These are phyloP conservation scores for Wallacemonas sp. DNA, from an alignment of 208 protist genomes.

Conservation along the genomic window DNA sequence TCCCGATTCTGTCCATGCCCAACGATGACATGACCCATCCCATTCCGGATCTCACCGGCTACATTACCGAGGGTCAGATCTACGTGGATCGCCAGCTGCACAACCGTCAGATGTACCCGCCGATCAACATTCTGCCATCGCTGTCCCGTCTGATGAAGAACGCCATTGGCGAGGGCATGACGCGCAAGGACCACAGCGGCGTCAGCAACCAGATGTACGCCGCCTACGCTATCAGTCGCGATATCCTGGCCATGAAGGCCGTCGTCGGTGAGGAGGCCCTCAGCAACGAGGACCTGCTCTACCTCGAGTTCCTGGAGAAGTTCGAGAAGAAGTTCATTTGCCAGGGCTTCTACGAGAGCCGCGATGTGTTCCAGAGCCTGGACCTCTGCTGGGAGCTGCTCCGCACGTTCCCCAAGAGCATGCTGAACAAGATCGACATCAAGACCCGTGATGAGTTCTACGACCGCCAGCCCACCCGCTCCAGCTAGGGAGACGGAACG, in stretches of 20 bases:
- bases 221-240: conserved; percentile 99
- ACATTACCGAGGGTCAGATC: conserved; percentile 99
- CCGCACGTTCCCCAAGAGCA: conserved; percentile 97
- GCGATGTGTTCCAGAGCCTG: conserved; percentile 98
- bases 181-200: conserved; percentile 97
- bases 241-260: conserved; percentile 99
- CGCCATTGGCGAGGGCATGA: conserved; percentile 99
- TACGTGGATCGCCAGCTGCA: conserved; percentile 99
- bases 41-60: conserved; percentile 99
- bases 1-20: conserved; percentile 99
- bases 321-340: conserved; percentile 99
- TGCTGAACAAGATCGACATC: conserved; percentile 98
- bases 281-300: conserved; percentile 98
- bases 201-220: conserved; percentile 99
- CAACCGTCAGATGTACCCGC: conserved; percentile 99
- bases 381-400: conserved; percentile 99
- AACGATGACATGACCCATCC: conserved; percentile 99
- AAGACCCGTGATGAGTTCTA: conserved; percentile 96
- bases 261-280: conserved; percentile 99
- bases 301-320: conserved; percentile 99
- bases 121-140: conserved; percentile 99
- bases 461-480: conserved; percentile 63
- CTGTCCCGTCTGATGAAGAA: conserved; percentile 99
- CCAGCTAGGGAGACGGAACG: too few relatives aligned
- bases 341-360: conserved; percentile 97